These are phyloP conservation scores for Yarrowia alimentaria DNA, from an alignment of 805 yeast species.

Conservation along the genomic window DNA sequence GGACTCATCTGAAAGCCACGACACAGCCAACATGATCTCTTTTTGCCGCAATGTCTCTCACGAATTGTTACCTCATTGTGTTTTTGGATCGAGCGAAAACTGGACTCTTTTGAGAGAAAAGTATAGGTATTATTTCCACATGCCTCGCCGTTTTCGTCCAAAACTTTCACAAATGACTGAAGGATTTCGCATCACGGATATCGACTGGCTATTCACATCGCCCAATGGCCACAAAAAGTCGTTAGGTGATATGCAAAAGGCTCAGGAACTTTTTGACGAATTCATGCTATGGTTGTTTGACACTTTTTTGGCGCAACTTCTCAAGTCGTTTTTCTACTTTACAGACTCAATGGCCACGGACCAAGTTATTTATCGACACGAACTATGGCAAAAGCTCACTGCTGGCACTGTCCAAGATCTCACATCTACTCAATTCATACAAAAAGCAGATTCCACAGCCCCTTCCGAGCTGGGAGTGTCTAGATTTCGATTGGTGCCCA, in stretches of 20 bases:
- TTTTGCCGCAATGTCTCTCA: neutral
- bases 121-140: neutral
- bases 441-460: neutral
- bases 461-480: constrained; percentile 7
- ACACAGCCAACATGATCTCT: neutral
- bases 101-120: neutral
- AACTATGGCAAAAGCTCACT: neutral
- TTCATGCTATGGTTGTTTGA: neutral
- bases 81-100: constrained; percentile 1
- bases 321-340: neutral
- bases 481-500: constrained; percentile 14
- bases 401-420: neutral
- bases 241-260: neutral
- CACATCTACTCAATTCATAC: neutral
- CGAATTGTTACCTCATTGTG: neutral
- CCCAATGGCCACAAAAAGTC: constrained; percentile 1
- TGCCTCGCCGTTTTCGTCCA: neutral
- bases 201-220: constrained; percentile 2
- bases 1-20: neutral
- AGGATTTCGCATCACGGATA: neutral
- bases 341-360: neutral
- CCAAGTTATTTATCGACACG: neutral
- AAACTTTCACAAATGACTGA: neutral
- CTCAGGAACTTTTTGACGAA: neutral
- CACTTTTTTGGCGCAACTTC: neutral